Conservation (phyloP, 2,329 filamentous ascomycete species). For the Paraphoma sp. region DNA sequence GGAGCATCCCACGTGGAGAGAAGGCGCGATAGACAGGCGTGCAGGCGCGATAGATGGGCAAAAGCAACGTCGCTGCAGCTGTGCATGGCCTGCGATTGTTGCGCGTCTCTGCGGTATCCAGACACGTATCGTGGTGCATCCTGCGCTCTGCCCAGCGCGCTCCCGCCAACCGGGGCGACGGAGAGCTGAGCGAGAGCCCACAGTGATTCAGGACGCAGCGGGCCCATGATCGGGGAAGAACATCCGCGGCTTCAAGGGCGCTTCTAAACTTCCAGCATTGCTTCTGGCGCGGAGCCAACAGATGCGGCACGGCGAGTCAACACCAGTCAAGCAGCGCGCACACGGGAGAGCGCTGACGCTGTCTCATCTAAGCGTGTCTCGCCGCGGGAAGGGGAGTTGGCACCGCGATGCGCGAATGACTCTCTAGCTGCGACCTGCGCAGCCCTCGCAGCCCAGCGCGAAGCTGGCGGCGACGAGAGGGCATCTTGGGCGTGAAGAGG, state of each 20-base stretch:
- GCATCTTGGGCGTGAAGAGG: no score
- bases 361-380: conserved; percentile 34
- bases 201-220: conserved; percentile 29
- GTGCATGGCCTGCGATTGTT: background rate
- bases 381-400: background rate
- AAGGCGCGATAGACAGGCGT: conserved; percentile 11
- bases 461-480: background rate
- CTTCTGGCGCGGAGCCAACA: conserved; percentile 37
- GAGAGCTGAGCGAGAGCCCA: conserved; percentile 11
- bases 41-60: conserved; percentile 20
- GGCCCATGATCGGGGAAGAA: conserved; percentile 40
- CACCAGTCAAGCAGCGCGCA: conserved; percentile 12
- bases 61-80: conserved; percentile 23
- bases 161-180: conserved; percentile 31
- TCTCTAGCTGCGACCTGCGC: background rate
- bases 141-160: no score
- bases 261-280: conserved; percentile 25
- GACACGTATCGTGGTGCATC: no score
- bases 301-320: conserved; percentile 31
- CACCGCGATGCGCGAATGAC: background rate
- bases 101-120: no score
- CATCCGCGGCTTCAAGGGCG: conserved; percentile 36
- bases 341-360: conserved; percentile 29
- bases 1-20: conserved; percentile 34
- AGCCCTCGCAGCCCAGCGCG: background rate